phyloP scores from a whole-genome alignment of 345 rosid species.

The Bruguiera gymnorhiza region DNA sequence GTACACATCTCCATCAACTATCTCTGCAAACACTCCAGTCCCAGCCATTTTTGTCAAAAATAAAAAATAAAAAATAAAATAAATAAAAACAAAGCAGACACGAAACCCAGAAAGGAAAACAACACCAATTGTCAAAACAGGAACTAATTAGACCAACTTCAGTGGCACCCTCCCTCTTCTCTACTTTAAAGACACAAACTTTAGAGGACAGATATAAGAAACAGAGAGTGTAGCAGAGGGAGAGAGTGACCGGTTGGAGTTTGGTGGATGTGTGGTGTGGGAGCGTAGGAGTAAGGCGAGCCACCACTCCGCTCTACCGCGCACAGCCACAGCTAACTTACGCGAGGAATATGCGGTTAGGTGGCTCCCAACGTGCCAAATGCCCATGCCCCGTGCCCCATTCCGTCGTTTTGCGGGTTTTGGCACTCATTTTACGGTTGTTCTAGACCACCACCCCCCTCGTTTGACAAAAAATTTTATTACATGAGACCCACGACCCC shows the following conservation, averaged over 20 bases:
- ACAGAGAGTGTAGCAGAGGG: neutral
- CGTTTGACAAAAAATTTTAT: neutral
- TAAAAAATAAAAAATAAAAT: too few relatives aligned
- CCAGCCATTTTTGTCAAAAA: conserved; percentile 58
- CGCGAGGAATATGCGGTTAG: conserved; percentile 4
- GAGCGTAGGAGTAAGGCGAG: conserved; percentile 28
- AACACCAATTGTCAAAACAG: too few relatives aligned
- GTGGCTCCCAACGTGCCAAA: conserved; percentile 39
- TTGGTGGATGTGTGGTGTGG: conserved; percentile 8
- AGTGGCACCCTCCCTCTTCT: conserved; percentile 1
- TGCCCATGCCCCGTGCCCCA: neutral
- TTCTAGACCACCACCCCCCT: neutral
- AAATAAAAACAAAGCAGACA: neutral
- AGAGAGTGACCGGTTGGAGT: conserved; percentile 19
- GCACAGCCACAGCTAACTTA: conserved; percentile 7
- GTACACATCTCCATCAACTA: conserved; percentile 79
- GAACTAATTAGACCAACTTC: neutral
- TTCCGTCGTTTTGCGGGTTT: neutral
- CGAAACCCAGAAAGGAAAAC: neutral
- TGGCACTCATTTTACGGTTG: neutral
- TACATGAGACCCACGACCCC: too few relatives aligned
- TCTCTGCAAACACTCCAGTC: conserved; percentile 68
- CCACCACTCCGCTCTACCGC: conserved; percentile 21
- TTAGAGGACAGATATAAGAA: neutral
- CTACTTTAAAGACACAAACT: neutral